These are phyloP conservation scores for Paramecium sonneborni DNA, from an alignment of 73 alveolate species.

Conservation along the genomic window DNA sequence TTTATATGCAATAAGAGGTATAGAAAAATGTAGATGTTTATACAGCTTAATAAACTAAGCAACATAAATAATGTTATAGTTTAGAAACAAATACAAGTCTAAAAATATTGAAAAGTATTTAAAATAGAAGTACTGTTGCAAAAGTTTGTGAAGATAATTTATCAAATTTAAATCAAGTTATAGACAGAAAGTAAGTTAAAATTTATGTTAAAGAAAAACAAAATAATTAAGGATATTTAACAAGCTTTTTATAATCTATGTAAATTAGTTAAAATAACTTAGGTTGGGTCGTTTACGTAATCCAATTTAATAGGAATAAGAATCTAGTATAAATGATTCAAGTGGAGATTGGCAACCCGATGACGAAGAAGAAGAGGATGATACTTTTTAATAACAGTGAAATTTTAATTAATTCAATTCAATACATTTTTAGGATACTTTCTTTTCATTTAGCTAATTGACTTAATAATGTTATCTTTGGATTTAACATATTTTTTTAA, in stretches of 20 bases:
- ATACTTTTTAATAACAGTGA: background rate
- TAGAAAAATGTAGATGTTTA: background rate
- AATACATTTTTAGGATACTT: conserved; percentile 33
- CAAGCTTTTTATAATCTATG: no score
- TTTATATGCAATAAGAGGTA: background rate
- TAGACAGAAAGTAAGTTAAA: background rate
- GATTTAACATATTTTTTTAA: background rate
- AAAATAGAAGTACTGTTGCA: background rate
- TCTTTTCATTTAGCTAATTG: background rate
- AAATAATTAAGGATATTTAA: background rate
- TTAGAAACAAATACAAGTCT: background rate
- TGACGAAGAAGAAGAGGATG: background rate
- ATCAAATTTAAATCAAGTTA: background rate
- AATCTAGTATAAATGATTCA: background rate
- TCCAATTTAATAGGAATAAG: background rate
- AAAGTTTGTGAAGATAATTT: background rate
- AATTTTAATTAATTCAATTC: background rate
- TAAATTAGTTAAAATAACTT: no score
- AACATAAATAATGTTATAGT: background rate
- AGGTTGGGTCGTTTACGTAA: no score
- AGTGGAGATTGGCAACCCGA: background rate
- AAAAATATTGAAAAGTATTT: background rate
- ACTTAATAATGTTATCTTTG: background rate
- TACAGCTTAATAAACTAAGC: background rate
- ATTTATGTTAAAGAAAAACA: background rate